These are phyloP conservation scores for Botryotinia convoluta DNA, from an alignment of 2,329 filamentous ascomycete species.

Conservation along the genomic window DNA sequence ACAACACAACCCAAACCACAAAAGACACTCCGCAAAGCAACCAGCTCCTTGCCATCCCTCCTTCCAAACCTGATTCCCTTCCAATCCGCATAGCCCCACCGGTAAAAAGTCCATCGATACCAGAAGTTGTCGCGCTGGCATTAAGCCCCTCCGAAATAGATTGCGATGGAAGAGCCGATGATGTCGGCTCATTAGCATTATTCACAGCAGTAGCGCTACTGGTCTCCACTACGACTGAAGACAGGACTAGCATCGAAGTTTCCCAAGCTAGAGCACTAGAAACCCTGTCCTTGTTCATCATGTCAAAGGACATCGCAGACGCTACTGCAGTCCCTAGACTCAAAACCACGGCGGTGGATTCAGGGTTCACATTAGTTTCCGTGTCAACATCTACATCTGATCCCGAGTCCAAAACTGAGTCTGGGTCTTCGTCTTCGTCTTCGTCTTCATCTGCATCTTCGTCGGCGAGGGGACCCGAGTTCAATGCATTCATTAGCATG, in stretches of 20 bases:
- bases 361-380: neutral
- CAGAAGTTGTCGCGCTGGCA: neutral
- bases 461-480: conserved; percentile 6
- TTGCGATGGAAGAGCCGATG: neutral
- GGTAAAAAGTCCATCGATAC: neutral
- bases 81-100: neutral
- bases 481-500: neutral
- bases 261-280: neutral
- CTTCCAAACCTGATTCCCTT: neutral
- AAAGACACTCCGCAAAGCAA: neutral
- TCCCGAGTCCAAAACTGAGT: neutral
- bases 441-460: neutral
- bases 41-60: neutral
- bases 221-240: neutral
- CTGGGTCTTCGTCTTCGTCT: neutral
- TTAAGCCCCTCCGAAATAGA: neutral
- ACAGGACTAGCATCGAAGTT: neutral
- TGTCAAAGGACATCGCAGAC: neutral
- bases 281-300: neutral
- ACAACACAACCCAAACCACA: neutral
- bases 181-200: neutral
- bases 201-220: neutral
- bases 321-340: neutral
- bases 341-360: neutral
- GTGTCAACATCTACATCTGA: neutral